Conservation (phyloP, 148 eudicot species). For the Suaeda aralocaspica region DNA sequence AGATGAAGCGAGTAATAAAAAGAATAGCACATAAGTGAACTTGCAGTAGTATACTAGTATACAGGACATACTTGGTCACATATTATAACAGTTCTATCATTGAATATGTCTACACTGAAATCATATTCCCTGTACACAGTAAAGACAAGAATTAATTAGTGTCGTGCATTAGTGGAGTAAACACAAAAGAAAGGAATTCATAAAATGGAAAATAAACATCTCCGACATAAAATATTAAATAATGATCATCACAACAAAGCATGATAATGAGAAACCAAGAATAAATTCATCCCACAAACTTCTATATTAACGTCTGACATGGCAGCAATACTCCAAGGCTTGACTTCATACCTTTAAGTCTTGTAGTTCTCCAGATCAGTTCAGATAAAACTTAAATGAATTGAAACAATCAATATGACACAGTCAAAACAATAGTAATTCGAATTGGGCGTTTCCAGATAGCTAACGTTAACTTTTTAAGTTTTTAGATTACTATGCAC, state of each 20-base stretch:
- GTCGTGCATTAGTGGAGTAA: neutral
- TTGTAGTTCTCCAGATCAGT: neutral
- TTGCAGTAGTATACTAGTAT: neutral
- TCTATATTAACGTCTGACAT: neutral
- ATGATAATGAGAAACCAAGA: neutral
- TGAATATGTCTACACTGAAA: constrained; percentile 77
- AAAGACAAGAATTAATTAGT: constrained; percentile 14
- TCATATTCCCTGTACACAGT: constrained; percentile 52
- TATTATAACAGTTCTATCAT: constrained; percentile 82
- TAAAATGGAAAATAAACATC: neutral
- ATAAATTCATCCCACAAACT: neutral
- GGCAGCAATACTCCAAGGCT: neutral
- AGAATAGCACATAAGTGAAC: neutral
- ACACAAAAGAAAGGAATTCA: neutral
- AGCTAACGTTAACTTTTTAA: too few species aligned
- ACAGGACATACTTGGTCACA: constrained; percentile 77
- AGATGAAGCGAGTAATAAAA: neutral
- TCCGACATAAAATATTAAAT: neutral
- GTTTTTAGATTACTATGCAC: neutral
- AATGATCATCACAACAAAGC: neutral
- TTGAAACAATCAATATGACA: too few species aligned
- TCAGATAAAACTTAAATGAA: too few species aligned
- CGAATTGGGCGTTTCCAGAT: too few species aligned
- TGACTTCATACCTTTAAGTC: neutral
- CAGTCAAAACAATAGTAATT: too few species aligned